Base-by-base conservation (phyloP, 192 early-diverging fungal genomes). In the Tieghemiomyces parasiticus region DNA sequence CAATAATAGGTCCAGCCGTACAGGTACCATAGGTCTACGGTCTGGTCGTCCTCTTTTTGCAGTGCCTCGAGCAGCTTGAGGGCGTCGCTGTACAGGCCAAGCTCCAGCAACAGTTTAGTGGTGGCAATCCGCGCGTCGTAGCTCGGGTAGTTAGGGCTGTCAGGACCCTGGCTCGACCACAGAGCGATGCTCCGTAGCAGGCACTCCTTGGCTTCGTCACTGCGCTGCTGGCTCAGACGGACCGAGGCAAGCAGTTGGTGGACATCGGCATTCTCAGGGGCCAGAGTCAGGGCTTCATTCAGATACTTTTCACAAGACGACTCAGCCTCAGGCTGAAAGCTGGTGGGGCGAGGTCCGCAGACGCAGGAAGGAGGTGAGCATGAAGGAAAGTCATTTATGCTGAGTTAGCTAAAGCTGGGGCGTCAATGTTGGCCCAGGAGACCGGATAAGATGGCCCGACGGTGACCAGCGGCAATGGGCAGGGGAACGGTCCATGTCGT, bases 1-100 rank as follows among this genome's bases (percentile, higher is more conserved):
- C 83, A 76, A 60, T 87, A 88, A 62, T 95, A 92, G 42, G 84
- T 82, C 89, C 89, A 99, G 35, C 92, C 91, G 74, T 85, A 94
- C 53, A 99, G 78, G 70, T 99, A 99, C 89, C 91, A 96, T 34
- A 81, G 65, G 67, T 99, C 92, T 6, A 90, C 80, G 34, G 81
- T 84, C 65, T 94, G 83, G 68, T 99, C 95, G 72, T 96, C 85
- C 64, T 99, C 92, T 59, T 85, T 79, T 67, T 88, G 82, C 60
- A 88, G 72, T 24, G 78, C 77, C 63, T 91, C 84, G 45, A 99
- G 67, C 1, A 96, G 78, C 8, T 60, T 72, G 25, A 93, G 79
- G 16, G 92, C 90, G n/a, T 79, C 74, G 24, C 82, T 83, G 66
- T 85, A 82, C 69, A 84, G 70, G 26, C 71, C 79, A n/a, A 89